A percentile compares a stretch with the other conserved stretches of the same genome.
Evolutionary conservation across 2,329 filamentous ascomycete species (phyloP).

Genomic region (Akanthomyces uredinophilus): DNA sequence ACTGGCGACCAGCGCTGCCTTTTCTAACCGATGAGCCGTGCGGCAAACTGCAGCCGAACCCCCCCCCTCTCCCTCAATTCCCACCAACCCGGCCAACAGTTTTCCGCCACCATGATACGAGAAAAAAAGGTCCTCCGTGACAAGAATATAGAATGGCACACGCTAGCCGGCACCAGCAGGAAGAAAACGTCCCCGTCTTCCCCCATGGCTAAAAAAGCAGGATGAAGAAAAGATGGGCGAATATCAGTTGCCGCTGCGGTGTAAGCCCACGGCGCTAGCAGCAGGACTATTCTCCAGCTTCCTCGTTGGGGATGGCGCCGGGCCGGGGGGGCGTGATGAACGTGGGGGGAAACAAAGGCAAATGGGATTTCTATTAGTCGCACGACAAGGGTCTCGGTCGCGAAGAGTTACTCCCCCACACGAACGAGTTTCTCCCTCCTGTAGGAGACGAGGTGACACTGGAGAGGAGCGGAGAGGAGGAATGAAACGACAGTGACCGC

Average conservation of each 20-base stretch:
- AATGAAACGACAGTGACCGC: no score
- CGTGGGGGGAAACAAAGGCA: not conserved
- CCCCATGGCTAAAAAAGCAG: not conserved
- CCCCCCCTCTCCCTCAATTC: not conserved
- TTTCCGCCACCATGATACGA: not conserved
- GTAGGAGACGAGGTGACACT: not conserved
- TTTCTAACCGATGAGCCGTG: not conserved
- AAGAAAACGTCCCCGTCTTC: not conserved
- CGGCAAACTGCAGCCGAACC: not conserved
- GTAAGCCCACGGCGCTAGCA: not conserved
- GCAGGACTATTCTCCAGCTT: not conserved
- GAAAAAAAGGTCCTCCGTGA: not conserved
- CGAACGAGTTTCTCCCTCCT: not conserved
- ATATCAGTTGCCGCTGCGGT: not conserved
- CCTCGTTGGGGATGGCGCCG: conserved; percentile 2
- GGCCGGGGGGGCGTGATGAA: not conserved
- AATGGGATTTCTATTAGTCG: not conserved
- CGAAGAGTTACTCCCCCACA: not conserved
- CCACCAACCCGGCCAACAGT: not conserved
- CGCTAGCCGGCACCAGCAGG: not conserved
- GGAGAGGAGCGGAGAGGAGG: no score
- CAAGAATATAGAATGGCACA: no score
- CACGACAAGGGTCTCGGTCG: not conserved
- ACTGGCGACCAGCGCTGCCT: not conserved
- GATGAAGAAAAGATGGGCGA: not conserved